These are phyloP conservation scores for Sphaerobolus stellatus DNA, from an alignment of 1,284 basidiomycete species.

Conservation along the genomic window DNA sequence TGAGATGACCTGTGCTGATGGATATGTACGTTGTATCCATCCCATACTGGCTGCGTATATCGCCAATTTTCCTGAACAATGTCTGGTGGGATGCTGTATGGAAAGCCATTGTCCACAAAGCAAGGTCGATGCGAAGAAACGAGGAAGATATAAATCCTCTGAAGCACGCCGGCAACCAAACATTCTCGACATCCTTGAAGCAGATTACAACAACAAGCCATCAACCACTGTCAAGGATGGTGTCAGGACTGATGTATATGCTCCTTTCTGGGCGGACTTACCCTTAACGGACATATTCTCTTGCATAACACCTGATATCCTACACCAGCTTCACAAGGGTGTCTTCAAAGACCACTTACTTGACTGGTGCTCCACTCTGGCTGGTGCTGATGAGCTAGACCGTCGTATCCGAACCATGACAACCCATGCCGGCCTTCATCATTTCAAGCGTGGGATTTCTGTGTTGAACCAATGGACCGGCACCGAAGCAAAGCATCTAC, in stretches of 20 bases:
- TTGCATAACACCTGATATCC: constrained; percentile 23
- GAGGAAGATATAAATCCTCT: constrained; percentile 3
- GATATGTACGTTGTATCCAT: constrained; percentile 23
- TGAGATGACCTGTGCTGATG: constrained; percentile 28
- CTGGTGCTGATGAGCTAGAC: constrained; percentile 23
- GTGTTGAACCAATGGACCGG: constrained; percentile 27
- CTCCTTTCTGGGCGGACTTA: constrained; percentile 23
- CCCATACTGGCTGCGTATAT: constrained; percentile 31
- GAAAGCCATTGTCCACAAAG: constrained; percentile 21
- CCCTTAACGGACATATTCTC: constrained; percentile 25
- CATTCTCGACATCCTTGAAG: background rate
- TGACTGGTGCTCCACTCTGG: constrained; percentile 19
- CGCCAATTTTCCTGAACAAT: constrained; percentile 26
- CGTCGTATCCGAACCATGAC: constrained; percentile 20
- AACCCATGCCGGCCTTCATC: constrained; percentile 17
- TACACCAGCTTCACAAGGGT: constrained; percentile 30
- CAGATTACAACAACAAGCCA: background rate
- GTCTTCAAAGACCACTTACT: constrained; percentile 32
- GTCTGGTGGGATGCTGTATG: constrained; percentile 20
- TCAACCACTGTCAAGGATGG: background rate
- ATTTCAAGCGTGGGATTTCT: constrained; percentile 28
- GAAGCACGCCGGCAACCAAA: background rate
- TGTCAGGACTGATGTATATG: background rate
- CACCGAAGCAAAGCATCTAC: background rate
- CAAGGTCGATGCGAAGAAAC: constrained; percentile 10